Conservation (phyloP, 176 grass and related monocot species). For the Thinopyrum elongatum region DNA sequence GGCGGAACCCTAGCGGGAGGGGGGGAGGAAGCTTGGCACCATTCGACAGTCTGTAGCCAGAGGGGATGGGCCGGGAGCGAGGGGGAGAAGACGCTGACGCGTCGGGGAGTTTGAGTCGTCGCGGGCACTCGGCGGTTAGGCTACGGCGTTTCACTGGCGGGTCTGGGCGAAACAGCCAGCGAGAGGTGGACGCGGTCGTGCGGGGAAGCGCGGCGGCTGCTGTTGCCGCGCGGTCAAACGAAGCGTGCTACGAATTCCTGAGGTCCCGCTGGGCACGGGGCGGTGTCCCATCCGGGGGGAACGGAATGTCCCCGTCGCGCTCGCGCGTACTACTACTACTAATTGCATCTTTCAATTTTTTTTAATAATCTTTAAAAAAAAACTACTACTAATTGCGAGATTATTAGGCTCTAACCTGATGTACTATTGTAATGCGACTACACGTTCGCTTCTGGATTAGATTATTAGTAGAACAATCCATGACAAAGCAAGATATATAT, state of each 20-base stretch:
- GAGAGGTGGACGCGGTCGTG: too few relatives aligned
- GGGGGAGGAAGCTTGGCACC: background rate
- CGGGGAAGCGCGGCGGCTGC: background rate
- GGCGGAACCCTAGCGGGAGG: slow-evolving; percentile 3
- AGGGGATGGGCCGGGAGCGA: background rate
- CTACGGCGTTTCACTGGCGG: background rate
- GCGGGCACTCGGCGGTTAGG: background rate
- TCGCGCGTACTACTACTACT: background rate
- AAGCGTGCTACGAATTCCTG: background rate
- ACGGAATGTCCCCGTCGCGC: background rate
- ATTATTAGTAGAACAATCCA: background rate
- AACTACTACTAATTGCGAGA: background rate
- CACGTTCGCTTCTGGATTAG: background rate
- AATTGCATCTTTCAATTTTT: too few relatives aligned
- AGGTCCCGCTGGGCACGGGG: background rate
- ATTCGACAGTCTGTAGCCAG: background rate
- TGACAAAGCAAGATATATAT: background rate
- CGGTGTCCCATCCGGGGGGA: background rate
- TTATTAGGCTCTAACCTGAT: too few relatives aligned
- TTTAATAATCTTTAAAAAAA: too few relatives aligned
- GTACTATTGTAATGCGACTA: background rate
- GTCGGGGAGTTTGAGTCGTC: slow-evolving; percentile 33
- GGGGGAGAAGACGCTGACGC: slow-evolving; percentile 23
- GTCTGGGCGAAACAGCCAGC: too few relatives aligned
- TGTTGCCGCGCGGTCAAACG: background rate